These are phyloP conservation scores for Cyclotella baltica DNA, from an alignment of 108 stramenopile genomes.

Conservation along the genomic window DNA sequence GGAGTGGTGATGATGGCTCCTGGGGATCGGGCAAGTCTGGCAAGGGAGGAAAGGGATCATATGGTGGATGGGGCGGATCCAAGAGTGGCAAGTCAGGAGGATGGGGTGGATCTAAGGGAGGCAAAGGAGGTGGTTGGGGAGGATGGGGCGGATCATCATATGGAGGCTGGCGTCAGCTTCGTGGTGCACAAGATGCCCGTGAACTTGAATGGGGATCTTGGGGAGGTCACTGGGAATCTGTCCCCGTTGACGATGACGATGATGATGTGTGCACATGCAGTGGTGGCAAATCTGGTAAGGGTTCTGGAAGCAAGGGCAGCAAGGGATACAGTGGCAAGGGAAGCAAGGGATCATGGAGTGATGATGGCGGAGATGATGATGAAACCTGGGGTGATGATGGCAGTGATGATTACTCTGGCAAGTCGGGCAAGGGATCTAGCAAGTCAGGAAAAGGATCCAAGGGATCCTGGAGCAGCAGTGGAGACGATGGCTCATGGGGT, in stretches of 20 bases:
- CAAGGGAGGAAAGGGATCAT: not conserved
- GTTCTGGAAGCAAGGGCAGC: not conserved
- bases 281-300: constrained; percentile 1
- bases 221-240: constrained; percentile 9
- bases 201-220: constrained; percentile 9
- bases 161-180: not conserved
- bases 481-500: not conserved
- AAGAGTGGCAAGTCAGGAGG: constrained; percentile 3
- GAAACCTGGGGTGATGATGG: not conserved
- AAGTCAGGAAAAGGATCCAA: not conserved
- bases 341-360: not conserved
- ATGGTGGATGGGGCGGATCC: not conserved
- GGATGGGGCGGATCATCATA: not conserved
- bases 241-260: not conserved
- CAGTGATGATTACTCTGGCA: not conserved
- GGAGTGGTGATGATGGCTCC: not conserved
- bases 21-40: not conserved
- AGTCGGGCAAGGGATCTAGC: constrained; percentile 5
- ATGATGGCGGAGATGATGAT: not conserved
- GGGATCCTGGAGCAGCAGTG: not conserved
- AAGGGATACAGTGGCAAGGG: constrained; percentile 2
- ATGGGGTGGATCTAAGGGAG: too few relatives aligned
- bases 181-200: not conserved
- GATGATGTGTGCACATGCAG: not conserved
- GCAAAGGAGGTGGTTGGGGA: not conserved